Conservation (phyloP, 257 asterid species). For the Haberlea rhodopensis region DNA sequence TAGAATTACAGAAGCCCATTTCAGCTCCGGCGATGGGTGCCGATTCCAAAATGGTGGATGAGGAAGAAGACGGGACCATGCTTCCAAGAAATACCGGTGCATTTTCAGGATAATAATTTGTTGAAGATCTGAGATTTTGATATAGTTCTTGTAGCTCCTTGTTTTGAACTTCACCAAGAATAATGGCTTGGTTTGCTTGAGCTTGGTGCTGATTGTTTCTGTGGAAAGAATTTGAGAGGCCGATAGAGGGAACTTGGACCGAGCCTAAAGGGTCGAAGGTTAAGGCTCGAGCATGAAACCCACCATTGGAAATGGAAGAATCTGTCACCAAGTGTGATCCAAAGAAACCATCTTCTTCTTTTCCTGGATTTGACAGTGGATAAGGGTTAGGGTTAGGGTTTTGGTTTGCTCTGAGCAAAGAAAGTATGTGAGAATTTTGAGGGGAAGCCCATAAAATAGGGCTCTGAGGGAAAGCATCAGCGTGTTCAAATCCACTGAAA, state of each 20-base stretch:
- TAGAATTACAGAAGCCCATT: constrained; percentile 53
- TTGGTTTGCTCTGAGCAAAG: constrained; percentile 47
- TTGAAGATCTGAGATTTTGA: constrained; percentile 50
- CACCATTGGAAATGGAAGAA: background rate
- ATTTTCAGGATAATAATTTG: constrained; percentile 38
- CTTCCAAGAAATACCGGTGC: constrained; percentile 38
- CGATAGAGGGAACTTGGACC: constrained; percentile 29
- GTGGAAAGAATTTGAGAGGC: constrained; percentile 33
- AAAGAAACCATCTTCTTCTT: constrained; percentile 38
- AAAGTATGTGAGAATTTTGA: constrained; percentile 51
- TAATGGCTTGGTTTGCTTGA: constrained; percentile 27
- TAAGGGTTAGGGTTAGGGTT: constrained; percentile 44
- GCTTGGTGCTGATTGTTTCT: constrained; percentile 37
- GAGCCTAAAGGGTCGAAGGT: constrained; percentile 35
- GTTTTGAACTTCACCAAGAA: constrained; percentile 41
- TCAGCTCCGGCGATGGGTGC: constrained; percentile 56
- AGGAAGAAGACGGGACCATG: constrained; percentile 32
- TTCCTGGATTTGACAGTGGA: constrained; percentile 27
- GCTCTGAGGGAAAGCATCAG: constrained; percentile 31
- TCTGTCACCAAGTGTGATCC: constrained; percentile 30
- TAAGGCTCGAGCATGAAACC: constrained; percentile 26
- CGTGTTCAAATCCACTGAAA: constrained; percentile 37
- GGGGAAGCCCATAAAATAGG: constrained; percentile 48
- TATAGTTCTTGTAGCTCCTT: constrained; percentile 60
- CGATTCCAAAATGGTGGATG: constrained; percentile 55